A percentile compares a stretch with the other conserved stretches of the same genome.
Conservation (phyloP, 306 rosid species). For the Abrus precatorius region DNA sequence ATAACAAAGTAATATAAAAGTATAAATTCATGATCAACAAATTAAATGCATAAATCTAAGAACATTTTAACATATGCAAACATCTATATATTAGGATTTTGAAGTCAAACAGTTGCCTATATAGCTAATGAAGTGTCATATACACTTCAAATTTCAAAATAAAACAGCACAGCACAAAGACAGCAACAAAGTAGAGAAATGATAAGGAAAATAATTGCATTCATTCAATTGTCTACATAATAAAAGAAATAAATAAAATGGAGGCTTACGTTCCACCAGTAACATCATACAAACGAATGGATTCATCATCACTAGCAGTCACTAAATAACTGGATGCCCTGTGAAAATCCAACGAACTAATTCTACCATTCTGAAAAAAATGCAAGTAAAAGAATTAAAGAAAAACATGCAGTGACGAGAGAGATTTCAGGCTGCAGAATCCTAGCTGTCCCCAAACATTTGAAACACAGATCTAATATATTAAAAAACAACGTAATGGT, state of each 20-base stretch:
- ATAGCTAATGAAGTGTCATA: too few species aligned
- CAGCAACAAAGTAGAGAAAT: too few species aligned
- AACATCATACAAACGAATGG: conserved; percentile 89
- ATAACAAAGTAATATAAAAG: too few species aligned
- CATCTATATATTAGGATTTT: too few species aligned
- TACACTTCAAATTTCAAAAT: too few species aligned
- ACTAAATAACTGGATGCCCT: conserved; percentile 83
- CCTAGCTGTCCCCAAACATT: neutral
- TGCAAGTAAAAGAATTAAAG: neutral
- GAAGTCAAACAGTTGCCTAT: too few species aligned
- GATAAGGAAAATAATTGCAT: neutral
- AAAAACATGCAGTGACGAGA: neutral
- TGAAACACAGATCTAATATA: neutral
- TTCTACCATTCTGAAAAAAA: conserved; percentile 75
- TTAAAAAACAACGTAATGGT: neutral
- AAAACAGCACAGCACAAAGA: too few species aligned
- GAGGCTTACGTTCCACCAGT: conserved; percentile 76
- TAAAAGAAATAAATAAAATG: conserved; percentile 16
- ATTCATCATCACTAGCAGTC: conserved; percentile 97
- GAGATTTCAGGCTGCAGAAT: neutral
- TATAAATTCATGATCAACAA: too few species aligned
- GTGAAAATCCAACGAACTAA: conserved; percentile 93
- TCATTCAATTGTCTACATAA: neutral
- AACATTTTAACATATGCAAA: too few species aligned
- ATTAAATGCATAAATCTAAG: too few species aligned